Evolutionary conservation across 371 early-diverging fungal genomes (phyloP), one percentile per base, ranked within the genome.

Genomic region (Blakeslea trispora): DNA sequence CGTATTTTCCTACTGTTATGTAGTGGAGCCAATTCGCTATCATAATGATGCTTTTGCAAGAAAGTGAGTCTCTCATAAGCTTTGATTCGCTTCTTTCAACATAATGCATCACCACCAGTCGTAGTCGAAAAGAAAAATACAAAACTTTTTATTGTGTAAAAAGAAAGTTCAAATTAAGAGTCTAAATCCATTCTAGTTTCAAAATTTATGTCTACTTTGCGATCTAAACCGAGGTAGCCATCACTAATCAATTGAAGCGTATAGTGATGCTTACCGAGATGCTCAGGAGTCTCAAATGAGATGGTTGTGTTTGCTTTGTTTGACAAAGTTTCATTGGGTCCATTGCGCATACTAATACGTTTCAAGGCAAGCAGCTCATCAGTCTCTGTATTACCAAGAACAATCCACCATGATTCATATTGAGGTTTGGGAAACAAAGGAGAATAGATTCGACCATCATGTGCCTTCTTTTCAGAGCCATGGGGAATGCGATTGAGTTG

Each of bases 351-450:
- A 42, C 83, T 77, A 21, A 92, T 71, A 19, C 94, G 81, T 71
- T 90, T 93, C 55, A 95, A 50, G 0, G 86, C 91, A 47, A 92
- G 52, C 34, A 95, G 64, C 51, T 88, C 89, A 51, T 89, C 84
- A 3, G 57, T 72, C 5, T 67, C 80, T 0, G 77, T 66, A 50
- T 91, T 83, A 7, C 88, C 93, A 8, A 96, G 68, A 7, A 93
- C 79, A 1, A 91, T 57, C 91, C 91, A 95, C 92, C 94, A 95
- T 0, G 91, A 88, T 62, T 97, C 96, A 60, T 85, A 88, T 64
- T 96, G 96, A 3, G 86, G 75, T 66, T 97, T 97, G 8, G 94
- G 91, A 64, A 95, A 96, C 53, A 70, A 68, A 5, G 94, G 92
- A 11, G 88, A 74, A 61, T 88, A 69, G 8, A 89, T 76, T 5